These are phyloP conservation scores for Magnolia sinica DNA, from an alignment of 164 flowering plant genomes.

Conservation along the genomic window DNA sequence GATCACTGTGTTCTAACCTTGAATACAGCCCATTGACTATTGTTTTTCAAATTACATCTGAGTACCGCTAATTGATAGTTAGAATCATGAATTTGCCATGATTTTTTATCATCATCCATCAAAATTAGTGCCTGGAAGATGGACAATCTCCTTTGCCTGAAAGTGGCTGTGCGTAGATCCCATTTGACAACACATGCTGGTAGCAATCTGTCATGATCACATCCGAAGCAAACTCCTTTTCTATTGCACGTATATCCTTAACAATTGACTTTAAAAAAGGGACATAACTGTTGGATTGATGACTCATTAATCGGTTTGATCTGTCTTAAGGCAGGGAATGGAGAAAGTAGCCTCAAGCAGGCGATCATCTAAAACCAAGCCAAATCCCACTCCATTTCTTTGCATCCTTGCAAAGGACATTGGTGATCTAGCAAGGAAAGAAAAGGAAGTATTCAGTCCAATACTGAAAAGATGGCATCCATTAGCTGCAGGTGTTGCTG, in stretches of 20 bases:
- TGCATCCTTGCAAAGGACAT: slow-evolving; percentile 68
- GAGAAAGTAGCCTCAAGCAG: slow-evolving; percentile 52
- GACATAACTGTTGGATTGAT: background rate
- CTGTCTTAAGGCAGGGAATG: slow-evolving; percentile 52
- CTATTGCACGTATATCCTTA: background rate
- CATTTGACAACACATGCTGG: background rate
- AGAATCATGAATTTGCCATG: too few species aligned
- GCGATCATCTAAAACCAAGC: slow-evolving; percentile 36
- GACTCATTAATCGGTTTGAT: slow-evolving; percentile 4
- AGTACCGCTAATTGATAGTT: too few species aligned
- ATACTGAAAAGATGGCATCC: slow-evolving; percentile 79
- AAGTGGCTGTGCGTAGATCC: background rate
- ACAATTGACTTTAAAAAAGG: background rate
- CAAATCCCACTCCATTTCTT: slow-evolving; percentile 50
- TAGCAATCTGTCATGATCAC: background rate
- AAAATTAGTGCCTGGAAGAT: too few species aligned
- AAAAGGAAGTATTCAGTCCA: slow-evolving; percentile 75
- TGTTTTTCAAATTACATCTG: too few species aligned
- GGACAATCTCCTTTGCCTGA: too few species aligned
- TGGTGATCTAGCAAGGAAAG: slow-evolving; percentile 58
- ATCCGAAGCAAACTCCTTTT: background rate
- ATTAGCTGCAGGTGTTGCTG: slow-evolving; percentile 85
- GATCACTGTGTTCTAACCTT: too few species aligned
- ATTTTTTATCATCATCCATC: too few species aligned
- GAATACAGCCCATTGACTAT: too few species aligned